phyloP scores from a whole-genome alignment of 2,329 filamentous ascomycete species.

The Colletotrichum lupini region DNA sequence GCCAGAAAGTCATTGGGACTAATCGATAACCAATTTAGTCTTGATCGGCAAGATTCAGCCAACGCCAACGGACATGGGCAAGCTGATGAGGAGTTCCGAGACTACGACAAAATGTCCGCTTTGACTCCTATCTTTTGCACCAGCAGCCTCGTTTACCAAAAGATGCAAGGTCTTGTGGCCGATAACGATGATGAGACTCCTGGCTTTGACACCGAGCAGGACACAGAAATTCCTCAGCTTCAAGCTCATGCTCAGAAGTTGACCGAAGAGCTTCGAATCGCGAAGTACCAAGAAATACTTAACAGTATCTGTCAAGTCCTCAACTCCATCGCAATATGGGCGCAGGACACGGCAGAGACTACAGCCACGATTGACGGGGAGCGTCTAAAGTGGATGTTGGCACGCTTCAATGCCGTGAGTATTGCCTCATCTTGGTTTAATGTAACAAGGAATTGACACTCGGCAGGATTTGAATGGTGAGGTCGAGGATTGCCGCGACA shows the following conservation, averaged over 20 bases:
- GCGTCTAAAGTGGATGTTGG: not conserved
- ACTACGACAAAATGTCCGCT: conserved; percentile 67
- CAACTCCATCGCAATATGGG: conserved; percentile 19
- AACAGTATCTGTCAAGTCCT: not conserved
- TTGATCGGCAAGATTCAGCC: not conserved
- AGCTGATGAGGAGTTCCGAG: conserved; percentile 45
- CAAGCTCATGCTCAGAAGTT: conserved; percentile 57
- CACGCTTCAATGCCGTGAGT: not conserved
- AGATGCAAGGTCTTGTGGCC: conserved; percentile 58
- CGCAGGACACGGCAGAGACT: not conserved
- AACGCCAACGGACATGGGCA: not conserved
- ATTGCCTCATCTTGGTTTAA: fast-evolving
- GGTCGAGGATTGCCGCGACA: not conserved
- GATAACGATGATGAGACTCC: conserved; percentile 45
- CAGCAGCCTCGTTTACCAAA: conserved; percentile 72
- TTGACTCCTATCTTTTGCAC: conserved; percentile 73
- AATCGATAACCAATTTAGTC: conserved; percentile 50
- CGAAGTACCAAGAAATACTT: conserved; percentile 3
- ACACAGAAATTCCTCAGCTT: conserved; percentile 70
- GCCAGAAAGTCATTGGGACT: conserved; percentile 45
- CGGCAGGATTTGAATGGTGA: not conserved
- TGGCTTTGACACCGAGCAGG: conserved; percentile 62
- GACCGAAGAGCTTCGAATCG: conserved; percentile 12
- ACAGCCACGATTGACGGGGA: not conserved
- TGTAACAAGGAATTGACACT: not conserved